Evolutionary conservation across 805 yeast species (phyloP).

Genomic region (Pichia kluyveri): DNA sequence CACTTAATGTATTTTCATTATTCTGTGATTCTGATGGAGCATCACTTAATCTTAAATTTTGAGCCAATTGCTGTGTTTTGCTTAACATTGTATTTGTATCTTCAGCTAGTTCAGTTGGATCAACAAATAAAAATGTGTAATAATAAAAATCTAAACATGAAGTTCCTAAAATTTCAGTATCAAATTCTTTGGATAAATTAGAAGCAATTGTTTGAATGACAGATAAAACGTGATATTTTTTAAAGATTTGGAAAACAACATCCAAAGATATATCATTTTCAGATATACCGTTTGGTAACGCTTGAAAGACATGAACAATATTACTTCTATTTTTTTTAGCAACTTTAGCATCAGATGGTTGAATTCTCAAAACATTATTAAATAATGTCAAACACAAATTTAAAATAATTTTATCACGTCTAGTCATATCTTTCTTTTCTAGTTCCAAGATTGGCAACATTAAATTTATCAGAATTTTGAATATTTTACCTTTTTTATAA

Average conservation of each 20-base stretch:
- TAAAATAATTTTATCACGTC: conserved; percentile 64
- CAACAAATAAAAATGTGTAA: conserved; percentile 50
- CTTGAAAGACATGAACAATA: conserved; percentile 22
- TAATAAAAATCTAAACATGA: conserved; percentile 64
- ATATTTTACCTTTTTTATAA: conserved; percentile 48
- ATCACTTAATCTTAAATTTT: conserved; percentile 1
- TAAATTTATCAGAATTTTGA: conserved; percentile 62
- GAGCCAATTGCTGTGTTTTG: background rate
- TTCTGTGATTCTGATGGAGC: background rate
- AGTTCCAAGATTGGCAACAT: conserved; percentile 53
- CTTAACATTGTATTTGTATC: background rate
- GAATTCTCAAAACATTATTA: conserved; percentile 71
- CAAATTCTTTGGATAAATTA: conserved; percentile 56
- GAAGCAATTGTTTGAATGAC: conserved; percentile 65
- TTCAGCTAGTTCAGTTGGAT: conserved; percentile 17
- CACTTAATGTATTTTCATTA: background rate
- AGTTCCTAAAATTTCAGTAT: conserved; percentile 48
- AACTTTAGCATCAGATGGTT: conserved; percentile 48
- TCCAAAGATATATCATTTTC: conserved; percentile 61
- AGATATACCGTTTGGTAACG: conserved; percentile 48
- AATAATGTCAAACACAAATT: conserved; percentile 65
- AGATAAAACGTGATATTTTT: conserved; percentile 63
- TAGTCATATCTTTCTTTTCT: conserved; percentile 46
- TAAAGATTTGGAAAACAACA: conserved; percentile 47
- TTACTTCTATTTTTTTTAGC: conserved; percentile 18